Conservation (phyloP, 2,329 filamentous ascomycete genomes). For the Xylariaceae sp. region DNA sequence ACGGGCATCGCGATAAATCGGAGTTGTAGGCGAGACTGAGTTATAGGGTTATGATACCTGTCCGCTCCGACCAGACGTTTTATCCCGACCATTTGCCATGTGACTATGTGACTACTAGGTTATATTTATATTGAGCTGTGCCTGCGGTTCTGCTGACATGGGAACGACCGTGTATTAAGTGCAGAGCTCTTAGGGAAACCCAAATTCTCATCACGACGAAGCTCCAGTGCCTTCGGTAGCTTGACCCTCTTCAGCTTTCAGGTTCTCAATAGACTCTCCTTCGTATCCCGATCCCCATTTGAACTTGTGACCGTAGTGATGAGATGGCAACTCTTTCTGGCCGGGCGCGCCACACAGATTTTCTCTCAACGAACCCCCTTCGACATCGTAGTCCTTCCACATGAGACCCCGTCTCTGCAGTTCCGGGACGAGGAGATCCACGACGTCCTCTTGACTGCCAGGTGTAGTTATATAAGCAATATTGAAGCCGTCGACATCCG, state of each 20-base stretch:
- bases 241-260: neutral
- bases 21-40: too few species aligned
- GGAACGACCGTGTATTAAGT: too few species aligned
- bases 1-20: slow-evolving; percentile 1
- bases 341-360: slow-evolving; percentile 8
- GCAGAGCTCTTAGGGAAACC: too few species aligned
- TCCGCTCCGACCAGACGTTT: too few species aligned
- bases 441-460: slow-evolving; percentile 3
- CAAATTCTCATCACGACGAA: too few species aligned
- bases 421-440: slow-evolving; percentile 19
- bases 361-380: slow-evolving; percentile 13
- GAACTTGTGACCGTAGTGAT: slow-evolving; percentile 10
- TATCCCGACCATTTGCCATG: too few species aligned
- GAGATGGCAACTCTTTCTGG: slow-evolving; percentile 1
- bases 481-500: slow-evolving; percentile 5
- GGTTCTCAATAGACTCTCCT: slow-evolving; percentile 6
- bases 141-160: too few species aligned
- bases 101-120: too few species aligned
- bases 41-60: too few species aligned
- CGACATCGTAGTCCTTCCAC: slow-evolving; percentile 15
- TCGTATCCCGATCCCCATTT: slow-evolving; percentile 5
- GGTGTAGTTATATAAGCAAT: slow-evolving; percentile 6
- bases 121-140: too few species aligned
- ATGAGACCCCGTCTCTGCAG: slow-evolving; percentile 14
- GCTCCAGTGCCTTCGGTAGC: too few species aligned